Evolutionary conservation across 768 basidiomycete species (phyloP).

Genomic region (Phanerochaete sordida): DNA sequence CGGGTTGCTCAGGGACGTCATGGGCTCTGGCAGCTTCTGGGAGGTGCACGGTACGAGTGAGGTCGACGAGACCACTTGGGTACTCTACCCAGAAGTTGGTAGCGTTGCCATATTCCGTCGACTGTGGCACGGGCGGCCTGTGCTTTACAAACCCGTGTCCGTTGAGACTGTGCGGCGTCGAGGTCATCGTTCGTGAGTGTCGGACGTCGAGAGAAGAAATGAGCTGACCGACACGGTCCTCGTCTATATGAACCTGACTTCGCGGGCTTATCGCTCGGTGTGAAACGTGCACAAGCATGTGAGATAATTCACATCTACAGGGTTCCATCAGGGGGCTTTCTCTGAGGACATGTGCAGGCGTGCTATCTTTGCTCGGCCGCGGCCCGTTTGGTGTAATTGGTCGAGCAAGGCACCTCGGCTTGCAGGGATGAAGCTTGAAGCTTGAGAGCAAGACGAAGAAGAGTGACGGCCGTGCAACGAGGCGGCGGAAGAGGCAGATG

Average conservation of each 20-base stretch:
- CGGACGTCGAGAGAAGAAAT: not conserved
- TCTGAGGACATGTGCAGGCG: not conserved
- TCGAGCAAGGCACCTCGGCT: not conserved
- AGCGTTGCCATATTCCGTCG: slow-evolving; percentile 53
- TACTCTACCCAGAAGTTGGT: slow-evolving; percentile 68
- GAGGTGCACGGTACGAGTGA: slow-evolving; percentile 48
- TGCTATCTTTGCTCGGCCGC: not conserved
- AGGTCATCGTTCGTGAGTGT: slow-evolving; percentile 1
- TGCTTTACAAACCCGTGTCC: slow-evolving; percentile 3
- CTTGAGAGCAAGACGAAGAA: too few relatives aligned
- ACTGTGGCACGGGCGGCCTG: slow-evolving; percentile 36
- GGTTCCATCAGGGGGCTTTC: not conserved
- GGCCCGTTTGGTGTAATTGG: not conserved
- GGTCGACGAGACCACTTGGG: slow-evolving; percentile 58
- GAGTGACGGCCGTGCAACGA: too few relatives aligned
- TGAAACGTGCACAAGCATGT: not conserved
- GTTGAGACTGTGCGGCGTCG: slow-evolving; percentile 15
- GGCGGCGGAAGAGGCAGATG: too few relatives aligned
- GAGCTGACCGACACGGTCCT: not conserved
- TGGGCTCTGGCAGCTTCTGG: slow-evolving; percentile 14
- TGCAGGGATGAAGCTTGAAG: too few relatives aligned
- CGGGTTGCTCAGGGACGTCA: slow-evolving; percentile 6
- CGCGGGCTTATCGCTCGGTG: not conserved
- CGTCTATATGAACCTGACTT: not conserved
- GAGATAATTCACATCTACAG: not conserved